phyloP scores from a whole-genome alignment of 2,329 filamentous ascomycete species.

The Scytalidium lignicola region DNA sequence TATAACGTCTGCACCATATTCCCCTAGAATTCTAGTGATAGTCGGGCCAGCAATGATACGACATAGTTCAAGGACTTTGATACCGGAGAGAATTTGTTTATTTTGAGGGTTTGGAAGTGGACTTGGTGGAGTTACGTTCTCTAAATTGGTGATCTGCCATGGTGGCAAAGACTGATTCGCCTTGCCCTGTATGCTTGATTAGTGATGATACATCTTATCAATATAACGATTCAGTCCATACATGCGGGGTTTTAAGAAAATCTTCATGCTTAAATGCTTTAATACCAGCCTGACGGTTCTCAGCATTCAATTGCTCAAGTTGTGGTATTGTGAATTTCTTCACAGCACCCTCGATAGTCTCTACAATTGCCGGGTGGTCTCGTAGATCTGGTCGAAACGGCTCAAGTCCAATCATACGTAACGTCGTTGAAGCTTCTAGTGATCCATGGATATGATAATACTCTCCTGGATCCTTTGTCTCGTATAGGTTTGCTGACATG shows the following conservation, averaged over 20 bases:
- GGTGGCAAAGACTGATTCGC: conserved; percentile 35
- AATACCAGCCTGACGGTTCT: conserved; percentile 54
- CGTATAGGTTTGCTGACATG: conserved; percentile 67
- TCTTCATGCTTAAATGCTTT: conserved; percentile 54
- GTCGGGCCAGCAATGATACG: conserved; percentile 73
- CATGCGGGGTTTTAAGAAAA: conserved; percentile 52
- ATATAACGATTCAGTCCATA: conserved; percentile 20
- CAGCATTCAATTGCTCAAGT: conserved; percentile 52
- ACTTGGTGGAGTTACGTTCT: conserved; percentile 35
- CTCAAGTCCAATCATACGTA: conserved; percentile 65
- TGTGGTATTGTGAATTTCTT: conserved; percentile 48
- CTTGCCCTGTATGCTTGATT: conserved; percentile 29
- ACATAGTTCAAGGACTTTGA: conserved; percentile 71
- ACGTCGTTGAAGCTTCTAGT: conserved; percentile 62
- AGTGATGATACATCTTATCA: not conserved
- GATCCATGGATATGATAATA: conserved; percentile 76
- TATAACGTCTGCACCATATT: conserved; percentile 69
- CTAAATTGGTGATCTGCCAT: conserved; percentile 45
- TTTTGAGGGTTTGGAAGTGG: conserved; percentile 30
- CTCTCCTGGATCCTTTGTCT: conserved; percentile 58
- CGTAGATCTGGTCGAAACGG: conserved; percentile 55
- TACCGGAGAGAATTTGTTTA: conserved; percentile 42
- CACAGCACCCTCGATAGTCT: conserved; percentile 55
- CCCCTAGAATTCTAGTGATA: conserved; percentile 65
- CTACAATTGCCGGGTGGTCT: conserved; percentile 53